Conservation (phyloP, 176 grass and related monocot genomes). For the Avena eriantha region DNA sequence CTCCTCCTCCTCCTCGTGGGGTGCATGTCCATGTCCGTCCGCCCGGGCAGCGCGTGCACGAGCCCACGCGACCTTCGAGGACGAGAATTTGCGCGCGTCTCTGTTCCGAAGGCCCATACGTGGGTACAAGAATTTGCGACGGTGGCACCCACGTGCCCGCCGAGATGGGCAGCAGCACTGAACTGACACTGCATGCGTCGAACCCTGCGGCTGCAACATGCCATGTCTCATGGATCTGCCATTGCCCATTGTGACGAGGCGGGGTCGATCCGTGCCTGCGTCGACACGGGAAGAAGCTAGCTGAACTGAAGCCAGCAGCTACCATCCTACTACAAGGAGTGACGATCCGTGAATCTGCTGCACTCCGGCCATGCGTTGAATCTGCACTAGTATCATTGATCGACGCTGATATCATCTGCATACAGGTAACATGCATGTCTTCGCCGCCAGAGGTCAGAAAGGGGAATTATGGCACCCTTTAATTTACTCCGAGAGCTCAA, state of each 20-base stretch:
- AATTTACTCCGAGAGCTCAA: neutral
- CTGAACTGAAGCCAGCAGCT: no score
- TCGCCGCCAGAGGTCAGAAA: neutral
- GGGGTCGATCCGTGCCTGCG: neutral
- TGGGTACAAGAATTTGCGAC: constrained; percentile 22
- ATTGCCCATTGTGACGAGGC: neutral
- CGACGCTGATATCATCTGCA: neutral
- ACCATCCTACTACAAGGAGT: no score
- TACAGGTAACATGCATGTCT: neutral
- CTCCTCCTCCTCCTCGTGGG: no score
- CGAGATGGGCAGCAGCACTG: constrained; percentile 20
- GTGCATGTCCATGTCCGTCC: no score
- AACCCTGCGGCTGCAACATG: neutral
- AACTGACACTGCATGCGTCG: neutral
- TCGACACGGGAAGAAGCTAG: no score
- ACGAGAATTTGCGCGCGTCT: neutral
- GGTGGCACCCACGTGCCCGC: constrained; percentile 46
- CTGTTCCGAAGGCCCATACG: constrained; percentile 1
- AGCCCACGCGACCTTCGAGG: constrained; percentile 18
- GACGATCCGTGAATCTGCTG: neutral
- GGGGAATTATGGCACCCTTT: neutral
- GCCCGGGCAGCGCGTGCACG: neutral
- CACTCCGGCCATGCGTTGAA: neutral
- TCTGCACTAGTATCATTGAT: neutral
- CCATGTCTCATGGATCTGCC: neutral